A percentile compares a stretch with the other conserved stretches of the same genome.
These are phyloP conservation scores for Phyllosticta ampelicida DNA, from an alignment of 2,329 filamentous ascomycete genomes.

Conservation along the genomic window DNA sequence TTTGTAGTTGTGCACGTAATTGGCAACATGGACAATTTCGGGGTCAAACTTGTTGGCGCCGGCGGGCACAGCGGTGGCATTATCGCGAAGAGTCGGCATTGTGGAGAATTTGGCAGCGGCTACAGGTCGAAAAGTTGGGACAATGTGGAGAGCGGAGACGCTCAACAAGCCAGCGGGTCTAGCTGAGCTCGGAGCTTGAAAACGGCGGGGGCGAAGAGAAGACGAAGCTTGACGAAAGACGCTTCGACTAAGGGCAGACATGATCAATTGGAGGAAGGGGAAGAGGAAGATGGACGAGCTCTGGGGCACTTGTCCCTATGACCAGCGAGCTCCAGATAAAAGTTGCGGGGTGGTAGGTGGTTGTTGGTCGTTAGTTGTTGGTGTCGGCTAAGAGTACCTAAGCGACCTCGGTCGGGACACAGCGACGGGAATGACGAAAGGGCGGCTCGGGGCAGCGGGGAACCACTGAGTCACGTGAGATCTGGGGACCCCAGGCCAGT, in stretches of 20 bases:
- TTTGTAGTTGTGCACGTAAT: conserved; percentile 85
- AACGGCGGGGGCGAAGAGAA: conserved; percentile 27
- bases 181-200: conserved; percentile 14
- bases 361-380: no score
- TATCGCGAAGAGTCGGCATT: conserved; percentile 9
- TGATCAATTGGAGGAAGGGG: conserved; percentile 14
- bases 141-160: neutral
- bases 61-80: conserved; percentile 14
- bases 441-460: no score
- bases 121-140: neutral
- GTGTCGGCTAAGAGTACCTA: neutral
- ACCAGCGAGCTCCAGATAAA: neutral
- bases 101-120: conserved; percentile 2
- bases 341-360: neutral
- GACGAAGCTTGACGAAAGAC: conserved; percentile 29
- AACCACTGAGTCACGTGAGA: neutral
- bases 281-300: neutral
- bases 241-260: conserved; percentile 33
- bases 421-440: neutral
- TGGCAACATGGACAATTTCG: conserved; percentile 90
- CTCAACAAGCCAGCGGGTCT: neutral
- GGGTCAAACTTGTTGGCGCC: conserved; percentile 58
- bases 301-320: neutral
- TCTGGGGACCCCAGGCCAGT: neutral
- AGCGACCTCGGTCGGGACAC: neutral